Conservation (phyloP, 2,329 filamentous ascomycete species). For the Endocalyx cinctus region DNA sequence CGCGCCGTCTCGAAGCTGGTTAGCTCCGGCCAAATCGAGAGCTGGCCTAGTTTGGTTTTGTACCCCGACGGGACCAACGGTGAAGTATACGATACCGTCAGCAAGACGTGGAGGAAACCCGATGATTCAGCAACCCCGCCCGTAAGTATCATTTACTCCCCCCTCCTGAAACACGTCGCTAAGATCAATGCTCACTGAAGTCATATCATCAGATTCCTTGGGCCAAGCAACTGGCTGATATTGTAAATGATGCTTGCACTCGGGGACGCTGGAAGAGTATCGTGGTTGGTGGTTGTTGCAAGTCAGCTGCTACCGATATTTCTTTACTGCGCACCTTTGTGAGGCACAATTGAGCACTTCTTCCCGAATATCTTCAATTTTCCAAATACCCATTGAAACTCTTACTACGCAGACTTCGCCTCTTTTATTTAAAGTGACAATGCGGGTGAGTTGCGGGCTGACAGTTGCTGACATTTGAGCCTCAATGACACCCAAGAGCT, state of each 20-base stretch:
- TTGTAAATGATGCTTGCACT: constrained; percentile 32
- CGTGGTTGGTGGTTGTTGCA: constrained; percentile 51
- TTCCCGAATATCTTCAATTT: too few species aligned
- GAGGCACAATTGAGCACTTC: too few species aligned
- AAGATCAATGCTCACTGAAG: background rate
- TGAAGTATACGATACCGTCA: constrained; percentile 61
- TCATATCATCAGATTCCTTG: too few species aligned
- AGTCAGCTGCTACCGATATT: constrained; percentile 44
- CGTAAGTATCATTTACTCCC: too few species aligned
- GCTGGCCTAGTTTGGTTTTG: constrained; percentile 53
- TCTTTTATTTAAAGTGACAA: too few species aligned
- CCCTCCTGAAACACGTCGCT: background rate
- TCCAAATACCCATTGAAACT: too few species aligned
- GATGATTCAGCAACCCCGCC: constrained; percentile 18
- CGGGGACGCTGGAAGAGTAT: constrained; percentile 40
- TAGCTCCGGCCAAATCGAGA: constrained; percentile 24
- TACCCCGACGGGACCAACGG: constrained; percentile 68
- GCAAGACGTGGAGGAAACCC: constrained; percentile 53
- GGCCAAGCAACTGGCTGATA: constrained; percentile 5
- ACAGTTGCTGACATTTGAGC: too few species aligned
- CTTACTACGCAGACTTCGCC: too few species aligned
- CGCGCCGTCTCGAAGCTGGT: constrained; percentile 37
- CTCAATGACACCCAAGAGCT: too few species aligned
- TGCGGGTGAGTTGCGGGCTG: too few species aligned
- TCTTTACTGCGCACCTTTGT: too few species aligned